Percentiles rank a stretch among this genome's conserved stretches.
phyloP scores from a whole-genome alignment of 164 flowering plant genomes.

The Liquidambar formosana region DNA sequence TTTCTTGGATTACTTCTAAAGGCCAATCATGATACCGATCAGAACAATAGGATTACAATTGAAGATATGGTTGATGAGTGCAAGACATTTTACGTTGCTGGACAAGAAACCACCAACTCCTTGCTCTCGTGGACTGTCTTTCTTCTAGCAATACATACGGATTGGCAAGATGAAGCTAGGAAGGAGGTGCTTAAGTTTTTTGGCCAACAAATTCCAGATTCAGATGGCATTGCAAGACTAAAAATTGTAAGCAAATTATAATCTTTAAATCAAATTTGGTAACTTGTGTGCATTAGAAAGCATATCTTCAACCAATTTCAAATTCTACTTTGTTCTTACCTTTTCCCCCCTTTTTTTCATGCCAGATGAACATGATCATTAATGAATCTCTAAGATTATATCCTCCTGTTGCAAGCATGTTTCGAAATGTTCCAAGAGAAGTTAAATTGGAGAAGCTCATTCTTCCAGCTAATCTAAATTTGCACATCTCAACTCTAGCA shows the following conservation, averaged over 20 bases:
- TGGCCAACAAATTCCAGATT: slow-evolving; percentile 24
- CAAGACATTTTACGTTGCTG: slow-evolving; percentile 53
- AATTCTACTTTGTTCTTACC: background rate
- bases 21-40: slow-evolving; percentile 25
- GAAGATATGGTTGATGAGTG: slow-evolving; percentile 57
- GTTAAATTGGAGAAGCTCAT: slow-evolving; percentile 24
- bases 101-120: slow-evolving; percentile 40
- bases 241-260: slow-evolving; percentile 28
- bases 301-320: background rate
- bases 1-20: slow-evolving; percentile 41
- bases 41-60: slow-evolving; percentile 22
- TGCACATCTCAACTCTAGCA: slow-evolving; percentile 26
- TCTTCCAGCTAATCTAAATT: slow-evolving; percentile 20
- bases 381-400: slow-evolving; percentile 48
- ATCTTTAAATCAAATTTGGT: background rate
- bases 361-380: slow-evolving; percentile 46
- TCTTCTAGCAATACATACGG: slow-evolving; percentile 36
- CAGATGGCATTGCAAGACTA: slow-evolving; percentile 28
- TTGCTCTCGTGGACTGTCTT: slow-evolving; percentile 43
- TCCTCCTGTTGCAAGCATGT: slow-evolving; percentile 18
- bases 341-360: background rate
- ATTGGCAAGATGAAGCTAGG: slow-evolving; percentile 56
- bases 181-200: slow-evolving; percentile 34
- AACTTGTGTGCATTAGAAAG: background rate
- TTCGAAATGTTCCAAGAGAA: slow-evolving; percentile 19